These are phyloP conservation scores for Alternaria alternata DNA, from an alignment of 2,329 filamentous ascomycete species.

Conservation along the genomic window DNA sequence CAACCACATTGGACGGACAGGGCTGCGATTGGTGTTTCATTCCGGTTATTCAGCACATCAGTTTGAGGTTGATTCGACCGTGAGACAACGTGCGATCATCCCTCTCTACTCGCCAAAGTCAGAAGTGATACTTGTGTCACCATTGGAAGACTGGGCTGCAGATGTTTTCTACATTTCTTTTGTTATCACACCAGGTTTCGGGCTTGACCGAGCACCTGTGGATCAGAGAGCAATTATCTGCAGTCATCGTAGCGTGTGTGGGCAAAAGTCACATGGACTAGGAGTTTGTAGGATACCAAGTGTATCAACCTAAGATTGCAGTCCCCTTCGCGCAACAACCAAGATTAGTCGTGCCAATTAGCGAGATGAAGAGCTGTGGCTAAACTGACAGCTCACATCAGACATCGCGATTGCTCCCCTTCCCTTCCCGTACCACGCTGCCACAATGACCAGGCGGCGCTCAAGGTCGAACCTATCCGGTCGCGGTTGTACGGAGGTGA, in stretches of 20 bases:
- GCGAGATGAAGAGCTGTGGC: conserved; percentile 20
- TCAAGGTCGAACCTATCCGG: conserved; percentile 17
- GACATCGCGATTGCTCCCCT: conserved; percentile 6
- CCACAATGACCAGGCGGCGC: conserved; percentile 21
- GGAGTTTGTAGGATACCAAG: conserved; percentile 3
- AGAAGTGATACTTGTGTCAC: conserved; percentile 2
- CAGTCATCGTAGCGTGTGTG: neutral
- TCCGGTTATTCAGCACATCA: neutral
- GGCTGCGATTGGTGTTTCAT: neutral
- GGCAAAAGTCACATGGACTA: neutral
- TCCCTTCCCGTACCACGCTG: conserved; percentile 3
- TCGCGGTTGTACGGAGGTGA: conserved; percentile 25
- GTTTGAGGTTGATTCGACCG: conserved; percentile 14
- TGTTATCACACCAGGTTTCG: neutral
- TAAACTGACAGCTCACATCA: conserved; percentile 20
- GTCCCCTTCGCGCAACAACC: conserved; percentile 13
- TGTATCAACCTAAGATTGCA: conserved; percentile 11
- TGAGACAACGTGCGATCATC: conserved; percentile 2
- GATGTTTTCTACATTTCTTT: neutral
- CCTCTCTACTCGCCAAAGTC: neutral
- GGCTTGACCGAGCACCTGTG: neutral
- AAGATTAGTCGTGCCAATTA: conserved; percentile 20
- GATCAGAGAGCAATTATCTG: neutral
- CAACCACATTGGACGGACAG: neutral
- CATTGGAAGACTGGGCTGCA: neutral